Evolutionary conservation across 352 stramenopile genomes (phyloP), one percentile per base, ranked within the genome.

Genomic region (Saprolegnia parasitica): DNA sequence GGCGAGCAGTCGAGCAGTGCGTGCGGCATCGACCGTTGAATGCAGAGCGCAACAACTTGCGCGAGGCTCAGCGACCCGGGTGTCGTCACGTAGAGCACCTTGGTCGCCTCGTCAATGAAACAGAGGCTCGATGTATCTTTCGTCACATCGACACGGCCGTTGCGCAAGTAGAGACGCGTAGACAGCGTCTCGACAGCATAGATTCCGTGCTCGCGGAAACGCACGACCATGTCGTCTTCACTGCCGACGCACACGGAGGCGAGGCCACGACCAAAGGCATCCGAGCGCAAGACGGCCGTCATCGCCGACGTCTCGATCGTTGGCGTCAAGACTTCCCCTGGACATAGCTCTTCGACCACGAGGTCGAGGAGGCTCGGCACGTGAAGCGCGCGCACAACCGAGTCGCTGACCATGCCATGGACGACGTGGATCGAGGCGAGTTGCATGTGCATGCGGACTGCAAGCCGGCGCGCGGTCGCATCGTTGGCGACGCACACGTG

Each of bases 401-500:
- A 8, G 5, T 37, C n/a, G 40, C 3, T 83, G 20, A 93, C 78
- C 13, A 81, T 74, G 56, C 81, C 77, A 62, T 93, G 86, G 9
- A 89, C 83, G 9, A 91, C 72, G 60, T 89, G 78, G 46, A 91
- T 55, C 52, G 88, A 71, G 0, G 77, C 78, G 35, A 91, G 67
- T 62, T 88, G 70, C 67, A 93, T 80, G 29, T 82, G 77, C 24
- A 77, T 73, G 35, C 79, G 89, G 8, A 91, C 75, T 68, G 81
- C 8, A 8, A 60, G 35, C 11, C 35, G 52, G 24, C 24, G 35
- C 3, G 52, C 86, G 29, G 80, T 77, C 15, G 84, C 83, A 55
- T 93, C 82, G 61, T 91, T 91, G 67, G 83, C 81, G 18, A 80
- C 83, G 79, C 91, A 90, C 52, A 76, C 71, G 10, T 83, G 35